A percentile compares a stretch with the other conserved stretches of the same genome.
These are phyloP conservation scores for Parietaria judaica DNA, from an alignment of 306 rosid species.

Conservation along the genomic window DNA sequence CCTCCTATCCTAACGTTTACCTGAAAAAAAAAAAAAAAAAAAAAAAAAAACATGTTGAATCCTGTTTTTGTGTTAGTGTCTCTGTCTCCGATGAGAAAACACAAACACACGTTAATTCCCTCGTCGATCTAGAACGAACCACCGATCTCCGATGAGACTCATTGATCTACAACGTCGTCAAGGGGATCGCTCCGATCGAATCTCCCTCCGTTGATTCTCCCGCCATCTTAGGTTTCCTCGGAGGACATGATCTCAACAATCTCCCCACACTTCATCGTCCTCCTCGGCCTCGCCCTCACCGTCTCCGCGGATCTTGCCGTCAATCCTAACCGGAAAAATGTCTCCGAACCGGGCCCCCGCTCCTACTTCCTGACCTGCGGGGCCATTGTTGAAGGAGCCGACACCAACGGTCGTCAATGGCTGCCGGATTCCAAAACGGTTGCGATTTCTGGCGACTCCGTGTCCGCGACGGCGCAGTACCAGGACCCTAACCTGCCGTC, in stretches of 20 bases:
- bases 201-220: no score
- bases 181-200: no score
- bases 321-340: background rate
- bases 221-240: background rate
- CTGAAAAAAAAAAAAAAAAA: background rate
- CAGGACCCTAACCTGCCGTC: conserved; percentile 48
- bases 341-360: conserved; percentile 7
- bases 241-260: conserved; percentile 24
- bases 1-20: conserved; percentile 18
- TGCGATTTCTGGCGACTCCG: conserved; percentile 9
- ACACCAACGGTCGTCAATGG: conserved; percentile 33
- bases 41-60: background rate
- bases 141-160: no score
- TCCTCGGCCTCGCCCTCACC: background rate
- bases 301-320: background rate
- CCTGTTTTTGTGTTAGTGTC: no score
- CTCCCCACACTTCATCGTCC: conserved; percentile 16
- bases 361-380: conserved; percentile 41
- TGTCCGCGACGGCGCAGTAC: conserved; percentile 16
- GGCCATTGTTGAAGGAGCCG: conserved; percentile 24
- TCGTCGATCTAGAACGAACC: background rate
- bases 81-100: no score
- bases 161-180: no score
- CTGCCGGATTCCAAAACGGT: conserved; percentile 27
- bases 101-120: background rate